Evolutionary conservation across 169 alveolate species (phyloP), one percentile per base, ranked within the genome.

Genomic region (Cryptosporidium parvum): DNA sequence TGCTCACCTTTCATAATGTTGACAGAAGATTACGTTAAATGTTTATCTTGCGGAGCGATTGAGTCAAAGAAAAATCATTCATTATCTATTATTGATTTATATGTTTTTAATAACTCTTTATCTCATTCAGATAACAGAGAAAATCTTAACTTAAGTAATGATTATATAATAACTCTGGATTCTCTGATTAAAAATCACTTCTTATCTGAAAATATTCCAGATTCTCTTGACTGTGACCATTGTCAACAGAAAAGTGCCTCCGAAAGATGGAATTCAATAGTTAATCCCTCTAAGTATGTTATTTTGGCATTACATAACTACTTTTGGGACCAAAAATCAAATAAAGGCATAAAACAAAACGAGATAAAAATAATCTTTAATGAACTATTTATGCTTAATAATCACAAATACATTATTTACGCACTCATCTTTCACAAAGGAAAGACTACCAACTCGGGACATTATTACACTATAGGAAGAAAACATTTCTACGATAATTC

Each of bases 401-500:
- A 51, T 29, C 33, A 26, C 44, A 44, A 65, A 1, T 80, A 80
- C 52, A 23, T 26, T 21, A 80, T 80, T 26, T 65, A 80, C 45
- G 89, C 80, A 2, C 51, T 80, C 33, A 33, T 80, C 14, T 75
- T 80, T 62, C 89, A 80, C 45, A 23, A 67, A 29, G 89, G 89
- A 6, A n/a, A 58, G 10, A 61, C 89, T 44, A 80, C 59, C 8
- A 16, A 21, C 67, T 80, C 89, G 6, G 89, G 75, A 62, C 89
- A 80, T 33, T 80, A 80, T 65, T 80, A 33, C 44, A 29, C 72
- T 21, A 61, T 75, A 21, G 80, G 75, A 42, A 80, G 75, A 14
- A 80, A 80, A 12, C 73, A 80, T 29, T 70, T 45, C 67, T 59
- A 42, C 26, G 33, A 23, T 29, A 62, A 21, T 37, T 26, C 8